These are phyloP conservation scores for Leptographium wingfieldii DNA, from an alignment of 2,329 filamentous ascomycete genomes.

Conservation along the genomic window DNA sequence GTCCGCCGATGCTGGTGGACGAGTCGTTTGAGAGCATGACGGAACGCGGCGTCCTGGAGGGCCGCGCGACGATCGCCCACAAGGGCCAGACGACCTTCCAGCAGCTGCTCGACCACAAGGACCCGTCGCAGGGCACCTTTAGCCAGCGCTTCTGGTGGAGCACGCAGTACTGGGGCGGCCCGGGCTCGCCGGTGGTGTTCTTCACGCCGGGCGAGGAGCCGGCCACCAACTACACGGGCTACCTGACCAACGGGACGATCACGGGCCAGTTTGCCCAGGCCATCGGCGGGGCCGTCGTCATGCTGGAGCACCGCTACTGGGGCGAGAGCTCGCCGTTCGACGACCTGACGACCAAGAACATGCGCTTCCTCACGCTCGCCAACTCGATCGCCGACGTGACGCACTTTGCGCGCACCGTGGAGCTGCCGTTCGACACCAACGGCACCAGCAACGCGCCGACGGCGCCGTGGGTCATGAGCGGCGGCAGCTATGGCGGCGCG, in stretches of 20 bases:
- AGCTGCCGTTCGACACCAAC: conserved; percentile 38
- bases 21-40: not conserved
- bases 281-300: conserved; percentile 26
- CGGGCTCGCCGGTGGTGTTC: conserved; percentile 26
- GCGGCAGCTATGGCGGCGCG: conserved; percentile 43
- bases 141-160: conserved; percentile 29
- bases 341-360: conserved; percentile 22
- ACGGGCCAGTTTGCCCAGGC: conserved; percentile 26
- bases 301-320: conserved; percentile 32
- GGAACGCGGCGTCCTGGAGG: not conserved
- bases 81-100: conserved; percentile 17
- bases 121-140: conserved; percentile 28
- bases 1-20: conserved; percentile 1
- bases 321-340: conserved; percentile 25
- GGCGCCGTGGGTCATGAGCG: conserved; percentile 42
- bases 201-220: conserved; percentile 27
- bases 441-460: conserved; percentile 30
- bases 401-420: conserved; percentile 29
- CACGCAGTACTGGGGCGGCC: conserved; percentile 26
- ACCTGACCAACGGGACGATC: conserved; percentile 32
- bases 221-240: conserved; percentile 26
- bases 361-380: conserved; percentile 27
- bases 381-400: conserved; percentile 28
- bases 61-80: not conserved
- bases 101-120: conserved; percentile 28